Percentiles rank a stretch among this genome's conserved stretches.
These are phyloP conservation scores for Medicago ruthenica DNA, from an alignment of 306 rosid genomes.

Conservation along the genomic window DNA sequence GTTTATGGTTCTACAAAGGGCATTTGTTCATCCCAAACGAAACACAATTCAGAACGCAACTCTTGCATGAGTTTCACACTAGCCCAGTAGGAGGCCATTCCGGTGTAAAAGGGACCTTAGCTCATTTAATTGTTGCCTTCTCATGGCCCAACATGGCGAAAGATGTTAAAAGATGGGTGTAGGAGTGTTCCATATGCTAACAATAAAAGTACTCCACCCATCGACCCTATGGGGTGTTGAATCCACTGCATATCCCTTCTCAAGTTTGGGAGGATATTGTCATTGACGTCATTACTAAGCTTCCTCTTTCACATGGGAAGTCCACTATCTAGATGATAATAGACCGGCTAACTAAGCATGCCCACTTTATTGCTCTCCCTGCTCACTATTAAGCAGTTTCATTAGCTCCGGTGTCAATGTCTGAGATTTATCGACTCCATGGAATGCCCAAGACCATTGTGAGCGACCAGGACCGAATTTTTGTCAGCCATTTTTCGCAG, in stretches of 20 bases:
- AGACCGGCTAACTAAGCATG: background rate
- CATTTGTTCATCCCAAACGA: background rate
- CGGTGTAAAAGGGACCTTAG: background rate
- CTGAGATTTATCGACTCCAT: background rate
- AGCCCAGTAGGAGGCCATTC: background rate
- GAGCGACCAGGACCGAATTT: background rate
- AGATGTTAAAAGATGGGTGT: background rate
- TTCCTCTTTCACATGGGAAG: background rate
- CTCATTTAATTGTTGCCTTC: background rate
- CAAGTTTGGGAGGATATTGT: background rate
- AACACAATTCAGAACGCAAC: accelerated
- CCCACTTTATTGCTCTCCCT: background rate
- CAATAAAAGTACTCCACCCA: background rate
- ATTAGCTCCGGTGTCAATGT: background rate
- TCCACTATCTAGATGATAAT: background rate
- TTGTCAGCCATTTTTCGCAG: background rate
- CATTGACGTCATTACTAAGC: background rate
- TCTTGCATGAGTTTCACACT: background rate
- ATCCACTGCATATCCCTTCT: background rate
- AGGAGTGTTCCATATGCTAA: background rate
- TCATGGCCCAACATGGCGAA: background rate
- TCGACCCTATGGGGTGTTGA: accelerated
- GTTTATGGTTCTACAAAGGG: background rate
- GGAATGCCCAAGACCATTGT: background rate
- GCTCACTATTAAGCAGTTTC: no score